Evolutionary conservation across 73 alveolate species (phyloP).

Genomic region (Paramecium sexaurelia): DNA sequence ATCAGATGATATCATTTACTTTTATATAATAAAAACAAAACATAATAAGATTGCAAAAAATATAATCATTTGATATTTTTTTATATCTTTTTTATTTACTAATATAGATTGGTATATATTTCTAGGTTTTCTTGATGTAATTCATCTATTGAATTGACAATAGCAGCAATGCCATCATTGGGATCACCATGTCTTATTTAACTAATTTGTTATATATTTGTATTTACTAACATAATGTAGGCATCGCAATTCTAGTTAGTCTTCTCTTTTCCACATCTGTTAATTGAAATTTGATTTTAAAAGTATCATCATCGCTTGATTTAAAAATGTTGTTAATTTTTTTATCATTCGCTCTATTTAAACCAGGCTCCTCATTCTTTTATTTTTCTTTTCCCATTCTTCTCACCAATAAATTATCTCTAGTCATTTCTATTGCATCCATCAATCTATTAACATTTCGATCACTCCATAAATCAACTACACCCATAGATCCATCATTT

Average conservation of each 20-base stretch:
- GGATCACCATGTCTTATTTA: not conserved
- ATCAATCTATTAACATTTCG: slow-evolving; percentile 38
- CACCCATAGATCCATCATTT: slow-evolving; percentile 47
- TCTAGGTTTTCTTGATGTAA: not conserved
- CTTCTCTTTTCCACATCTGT: slow-evolving; percentile 8
- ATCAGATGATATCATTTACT: not conserved
- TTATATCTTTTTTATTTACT: slow-evolving; percentile 5
- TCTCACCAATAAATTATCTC: slow-evolving; percentile 25
- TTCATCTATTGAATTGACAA: slow-evolving; percentile 1
- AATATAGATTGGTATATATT: not conserved
- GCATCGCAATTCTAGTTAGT: not conserved
- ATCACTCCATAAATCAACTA: slow-evolving; percentile 52
- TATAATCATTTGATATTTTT: not conserved
- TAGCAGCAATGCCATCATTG: not conserved
- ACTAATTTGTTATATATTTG: not conserved
- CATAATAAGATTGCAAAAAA: not conserved
- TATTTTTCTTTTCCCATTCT: slow-evolving; percentile 5
- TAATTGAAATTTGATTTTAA: not conserved
- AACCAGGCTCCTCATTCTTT: not conserved
- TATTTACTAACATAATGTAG: not conserved
- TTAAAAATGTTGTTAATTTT: not conserved
- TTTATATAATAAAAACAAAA: not conserved
- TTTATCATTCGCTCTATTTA: not conserved
- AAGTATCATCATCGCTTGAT: slow-evolving; percentile 7
- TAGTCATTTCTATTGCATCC: slow-evolving; percentile 51